Evolutionary conservation across 2,329 filamentous ascomycete genomes (phyloP).

Genomic region (Beauveria asiatica): DNA sequence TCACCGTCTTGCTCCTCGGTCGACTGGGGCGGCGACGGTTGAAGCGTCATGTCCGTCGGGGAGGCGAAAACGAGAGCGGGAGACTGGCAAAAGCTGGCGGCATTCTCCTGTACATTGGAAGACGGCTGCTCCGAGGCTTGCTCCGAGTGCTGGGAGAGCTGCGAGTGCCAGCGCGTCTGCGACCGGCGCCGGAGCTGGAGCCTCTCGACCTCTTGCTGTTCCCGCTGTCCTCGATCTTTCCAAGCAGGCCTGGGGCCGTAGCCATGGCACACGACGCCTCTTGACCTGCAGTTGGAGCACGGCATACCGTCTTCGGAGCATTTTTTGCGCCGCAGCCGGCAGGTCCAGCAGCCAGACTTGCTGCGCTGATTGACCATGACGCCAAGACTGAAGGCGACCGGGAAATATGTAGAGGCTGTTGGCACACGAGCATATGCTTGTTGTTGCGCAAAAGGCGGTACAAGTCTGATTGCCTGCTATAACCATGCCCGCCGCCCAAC

Average conservation of each 20-base stretch:
- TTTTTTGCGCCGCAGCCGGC: slow-evolving; percentile 4
- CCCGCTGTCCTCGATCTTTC: slow-evolving; percentile 5
- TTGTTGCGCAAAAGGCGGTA: not conserved
- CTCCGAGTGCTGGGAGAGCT: not conserved
- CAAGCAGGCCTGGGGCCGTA: slow-evolving; percentile 6
- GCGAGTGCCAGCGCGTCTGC: not conserved
- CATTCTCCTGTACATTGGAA: not conserved
- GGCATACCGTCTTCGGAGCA: not conserved
- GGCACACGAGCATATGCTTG: not conserved
- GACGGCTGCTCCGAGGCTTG: not conserved
- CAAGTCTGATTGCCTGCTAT: too few species aligned
- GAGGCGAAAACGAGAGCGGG: not conserved
- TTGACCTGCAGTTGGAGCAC: not conserved
- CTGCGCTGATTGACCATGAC: not conserved
- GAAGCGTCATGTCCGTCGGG: not conserved
- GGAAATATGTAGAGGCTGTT: not conserved
- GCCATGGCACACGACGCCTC: slow-evolving; percentile 3
- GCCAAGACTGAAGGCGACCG: too few species aligned
- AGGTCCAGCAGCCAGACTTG: slow-evolving; percentile 10
- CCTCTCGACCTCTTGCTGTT: slow-evolving; percentile 4
- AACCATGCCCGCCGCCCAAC: too few species aligned
- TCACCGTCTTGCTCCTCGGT: not conserved
- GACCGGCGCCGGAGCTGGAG: not conserved
- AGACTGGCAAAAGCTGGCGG: not conserved
- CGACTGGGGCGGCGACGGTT: not conserved